Conservation (phyloP, 805 yeast genomes). For the Starmerella khaoyaiensis region DNA sequence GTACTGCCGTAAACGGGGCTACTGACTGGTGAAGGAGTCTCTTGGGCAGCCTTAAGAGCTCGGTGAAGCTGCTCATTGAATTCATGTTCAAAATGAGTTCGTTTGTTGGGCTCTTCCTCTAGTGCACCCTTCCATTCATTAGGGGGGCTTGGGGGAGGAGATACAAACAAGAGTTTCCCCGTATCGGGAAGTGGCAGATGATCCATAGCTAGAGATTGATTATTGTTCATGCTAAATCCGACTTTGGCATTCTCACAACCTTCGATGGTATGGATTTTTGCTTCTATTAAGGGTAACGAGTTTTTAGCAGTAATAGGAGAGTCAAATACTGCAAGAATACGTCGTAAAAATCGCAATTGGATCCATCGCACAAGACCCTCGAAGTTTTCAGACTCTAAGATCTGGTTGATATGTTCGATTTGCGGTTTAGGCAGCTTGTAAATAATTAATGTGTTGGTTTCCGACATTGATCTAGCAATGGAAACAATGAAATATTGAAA, state of each 20-base stretch:
- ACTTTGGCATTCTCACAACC: slow-evolving; percentile 5
- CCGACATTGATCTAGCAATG: slow-evolving; percentile 2
- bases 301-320: slow-evolving; percentile 5
- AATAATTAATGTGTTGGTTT: slow-evolving; percentile 17
- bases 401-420: slow-evolving; percentile 3
- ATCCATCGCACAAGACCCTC: slow-evolving; percentile 12
- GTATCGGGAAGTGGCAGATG: slow-evolving; percentile 19
- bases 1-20: slow-evolving; percentile 3
- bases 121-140: slow-evolving; percentile 17
- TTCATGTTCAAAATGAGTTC: slow-evolving; percentile 17
- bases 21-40: slow-evolving; percentile 1
- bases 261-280: background rate
- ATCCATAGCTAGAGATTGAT: slow-evolving; percentile 1
- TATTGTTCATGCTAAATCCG: slow-evolving; percentile 15
- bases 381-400: slow-evolving; percentile 1
- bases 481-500: no score
- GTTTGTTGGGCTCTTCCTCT: slow-evolving; percentile 21
- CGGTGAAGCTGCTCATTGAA: slow-evolving; percentile 15
- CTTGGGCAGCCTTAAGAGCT: slow-evolving; percentile 12
- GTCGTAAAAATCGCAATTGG: slow-evolving; percentile 18
- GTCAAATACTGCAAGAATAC: slow-evolving; percentile 20
- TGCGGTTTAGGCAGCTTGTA: slow-evolving; percentile 10
- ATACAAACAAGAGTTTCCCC: slow-evolving; percentile 20
- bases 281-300: slow-evolving; percentile 10
- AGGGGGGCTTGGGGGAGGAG: slow-evolving; percentile 24